phyloP scores from a whole-genome alignment of 1,284 basidiomycete species.

The Moesziomyces globuligerus region DNA sequence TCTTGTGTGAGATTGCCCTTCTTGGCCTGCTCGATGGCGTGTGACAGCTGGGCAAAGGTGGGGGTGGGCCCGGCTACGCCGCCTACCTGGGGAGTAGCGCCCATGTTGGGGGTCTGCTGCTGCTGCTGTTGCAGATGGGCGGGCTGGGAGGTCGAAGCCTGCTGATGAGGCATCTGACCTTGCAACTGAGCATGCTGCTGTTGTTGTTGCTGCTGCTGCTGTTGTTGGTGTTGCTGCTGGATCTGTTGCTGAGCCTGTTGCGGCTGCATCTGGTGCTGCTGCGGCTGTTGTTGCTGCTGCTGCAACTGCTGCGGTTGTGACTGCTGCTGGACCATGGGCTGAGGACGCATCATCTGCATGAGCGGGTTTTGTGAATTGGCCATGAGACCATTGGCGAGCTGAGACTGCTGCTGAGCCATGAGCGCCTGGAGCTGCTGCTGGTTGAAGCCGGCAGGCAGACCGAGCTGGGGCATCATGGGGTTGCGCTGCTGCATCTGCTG shows the following conservation, averaged over 20 bases:
- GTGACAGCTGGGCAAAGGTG: conserved; percentile 44
- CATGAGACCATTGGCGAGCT: conserved; percentile 32
- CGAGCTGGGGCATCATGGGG: conserved; percentile 46
- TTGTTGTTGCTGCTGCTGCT: conserved; percentile 12
- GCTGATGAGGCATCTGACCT: conserved; percentile 28
- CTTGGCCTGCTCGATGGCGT: conserved; percentile 50
- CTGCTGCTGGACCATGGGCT: conserved; percentile 24
- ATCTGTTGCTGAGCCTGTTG: conserved; percentile 11
- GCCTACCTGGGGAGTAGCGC: conserved; percentile 15
- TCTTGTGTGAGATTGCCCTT: conserved; percentile 49
- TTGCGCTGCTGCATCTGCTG: conserved; percentile 48
- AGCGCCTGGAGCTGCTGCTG: conserved; percentile 49
- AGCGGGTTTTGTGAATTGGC: conserved; percentile 34
- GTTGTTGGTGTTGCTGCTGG: conserved; percentile 8
- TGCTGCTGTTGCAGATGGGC: conserved; percentile 35
- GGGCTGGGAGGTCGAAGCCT: conserved; percentile 22
- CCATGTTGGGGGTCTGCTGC: conserved; percentile 21
- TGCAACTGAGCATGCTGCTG: conserved; percentile 36
- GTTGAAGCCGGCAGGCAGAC: conserved; percentile 38
- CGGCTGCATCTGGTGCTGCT: conserved; percentile 21
- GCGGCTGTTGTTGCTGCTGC: conserved; percentile 17
- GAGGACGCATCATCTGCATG: conserved; percentile 42
- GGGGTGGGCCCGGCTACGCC: conserved; percentile 27
- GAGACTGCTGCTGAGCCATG: conserved; percentile 48
- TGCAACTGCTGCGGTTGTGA: conserved; percentile 33